Evolutionary conservation across 2,329 filamentous ascomycete species (phyloP).

Genomic region (Microcyclosporella mali): DNA sequence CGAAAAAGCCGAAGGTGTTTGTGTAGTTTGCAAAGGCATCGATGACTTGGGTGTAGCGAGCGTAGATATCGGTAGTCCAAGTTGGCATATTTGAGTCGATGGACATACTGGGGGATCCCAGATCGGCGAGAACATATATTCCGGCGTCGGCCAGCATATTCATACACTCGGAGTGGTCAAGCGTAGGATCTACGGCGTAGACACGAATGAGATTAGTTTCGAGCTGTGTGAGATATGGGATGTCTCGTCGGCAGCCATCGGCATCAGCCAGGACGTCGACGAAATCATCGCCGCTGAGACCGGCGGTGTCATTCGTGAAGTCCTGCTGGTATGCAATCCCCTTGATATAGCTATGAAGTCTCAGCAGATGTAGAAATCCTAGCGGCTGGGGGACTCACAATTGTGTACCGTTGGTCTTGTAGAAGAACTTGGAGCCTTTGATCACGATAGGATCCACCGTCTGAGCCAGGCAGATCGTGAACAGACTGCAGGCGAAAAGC

Average conservation of each 20-base stretch:
- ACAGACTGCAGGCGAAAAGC: conserved; percentile 2
- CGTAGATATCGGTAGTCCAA: conserved; percentile 74
- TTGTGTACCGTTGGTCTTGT: conserved; percentile 68
- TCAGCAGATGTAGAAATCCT: neutral
- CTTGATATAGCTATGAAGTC: conserved; percentile 63
- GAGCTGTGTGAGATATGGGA: conserved; percentile 71
- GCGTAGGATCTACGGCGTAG: conserved; percentile 78
- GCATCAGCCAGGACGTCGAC: conserved; percentile 74
- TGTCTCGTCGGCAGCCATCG: conserved; percentile 69
- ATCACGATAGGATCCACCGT: conserved; percentile 59
- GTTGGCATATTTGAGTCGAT: conserved; percentile 73
- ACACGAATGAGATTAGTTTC: conserved; percentile 90
- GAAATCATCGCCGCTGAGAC: conserved; percentile 47
- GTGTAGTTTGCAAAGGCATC: conserved; percentile 74
- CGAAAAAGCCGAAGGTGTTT: conserved; percentile 96
- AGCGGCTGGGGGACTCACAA: conserved; percentile 46
- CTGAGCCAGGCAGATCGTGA: conserved; percentile 41
- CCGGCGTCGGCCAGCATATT: conserved; percentile 69
- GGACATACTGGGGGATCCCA: conserved; percentile 70
- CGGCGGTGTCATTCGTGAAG: conserved; percentile 34
- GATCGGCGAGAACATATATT: conserved; percentile 92
- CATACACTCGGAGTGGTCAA: conserved; percentile 81
- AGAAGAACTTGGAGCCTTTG: conserved; percentile 87
- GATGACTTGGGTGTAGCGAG: conserved; percentile 75
- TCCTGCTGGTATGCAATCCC: conserved; percentile 93